Base-by-base conservation (phyloP, 345 rosid genomes). In the Toxicodendron radicans region DNA sequence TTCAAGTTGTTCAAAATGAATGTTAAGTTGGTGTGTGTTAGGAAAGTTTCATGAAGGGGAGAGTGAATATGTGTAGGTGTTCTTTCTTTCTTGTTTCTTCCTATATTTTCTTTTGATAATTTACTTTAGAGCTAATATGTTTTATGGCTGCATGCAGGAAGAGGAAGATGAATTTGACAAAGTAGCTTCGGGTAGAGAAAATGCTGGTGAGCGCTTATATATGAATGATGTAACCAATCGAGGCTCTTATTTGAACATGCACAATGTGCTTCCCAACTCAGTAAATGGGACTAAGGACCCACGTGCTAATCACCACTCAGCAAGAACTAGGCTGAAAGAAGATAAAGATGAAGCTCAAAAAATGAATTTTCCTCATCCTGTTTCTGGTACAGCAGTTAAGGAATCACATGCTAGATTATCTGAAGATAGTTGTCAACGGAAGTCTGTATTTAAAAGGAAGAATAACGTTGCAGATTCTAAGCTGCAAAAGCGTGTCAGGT, bases 91-190 rank as follows among this genome's bases (percentile, higher is more conserved):
- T 65, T 17, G 11, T 57, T 59, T 59, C 7, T 35, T 45, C 54
- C 46, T 45, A 9, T 58, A 9, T 30, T 52, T 53, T 71, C 35
- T 70, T 7, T 49, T 20, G n/a, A 20, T 24, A 33, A 32, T 30
- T 20, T n/a, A 17, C 13, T 11, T 7, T 49, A 52, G n/a, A 68
- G 13, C 63, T 57, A 8, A 20, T 9, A 3, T 41, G 13, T 70
- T 79, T 46, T 16, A 16, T 8, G 5, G 32, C 20, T 51, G 72
- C 53, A 7, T 48, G 78, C 80, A 95, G 98, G 98, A 86, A 54
- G 99, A 95, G 80, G 99, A 95, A 79, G 98, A 95, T 80, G 83
- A 80, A 75, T 93, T 41, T 81, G 98, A 95, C 76, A 87, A 85
- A 83, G 85, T 91, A 46, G 98, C 98, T 51, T 77, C 80, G 32